Base-by-base conservation (phyloP, 2,329 filamentous ascomycete genomes). In the Didymella arachidicola region DNA sequence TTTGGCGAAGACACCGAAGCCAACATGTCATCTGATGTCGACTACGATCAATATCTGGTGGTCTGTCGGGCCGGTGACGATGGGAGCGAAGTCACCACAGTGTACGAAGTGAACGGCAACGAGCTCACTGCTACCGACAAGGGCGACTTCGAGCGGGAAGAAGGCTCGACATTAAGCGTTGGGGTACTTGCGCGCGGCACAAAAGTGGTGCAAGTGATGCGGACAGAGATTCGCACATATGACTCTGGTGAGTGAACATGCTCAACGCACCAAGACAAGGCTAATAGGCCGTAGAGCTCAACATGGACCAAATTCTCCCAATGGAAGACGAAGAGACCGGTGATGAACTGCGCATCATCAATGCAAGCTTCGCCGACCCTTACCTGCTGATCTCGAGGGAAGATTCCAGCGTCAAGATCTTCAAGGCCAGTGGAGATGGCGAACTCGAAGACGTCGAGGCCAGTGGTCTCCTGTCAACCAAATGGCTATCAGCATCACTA, bases 131-230 rank as follows among this genome's bases (percentile, higher is more conserved):
- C 90, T 38, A 83, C 94, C 7, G 86, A 87, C 34, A 92, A 89
- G 38, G 92, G 93, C 0, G 95, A 99, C 70, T 97, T 98, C 72
- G 96, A 99, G 61, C 88, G 90, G 4, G 91, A 92, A 44, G 92
- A 93, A 62, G 95, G 93, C 26, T 86, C 89, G 30, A 97, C 95
- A 0, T 84, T 98, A 45, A 90, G 96, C 66, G 90, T 95, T 18
- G 92, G 91, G 16, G 90, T 89, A 0, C 86, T 99, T 76, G 90
- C 90, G n/a, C 86, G 86, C 50, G 87, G 91, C 60, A 91, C 86
- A 72, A 87, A 92, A 58, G 88, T 98, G 32, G 89, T 98, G 16
- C 95, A 98, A 72, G 89, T 97, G 2, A 82, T 97, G 52, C 90
- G 89, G 64, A 92, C 88, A 1, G 94, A 98, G 71, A 87, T 98